Percentiles rank a stretch among this genome's conserved stretches.
Conservation (phyloP, 352 stramenopile species). For the Pythium brassicae region DNA sequence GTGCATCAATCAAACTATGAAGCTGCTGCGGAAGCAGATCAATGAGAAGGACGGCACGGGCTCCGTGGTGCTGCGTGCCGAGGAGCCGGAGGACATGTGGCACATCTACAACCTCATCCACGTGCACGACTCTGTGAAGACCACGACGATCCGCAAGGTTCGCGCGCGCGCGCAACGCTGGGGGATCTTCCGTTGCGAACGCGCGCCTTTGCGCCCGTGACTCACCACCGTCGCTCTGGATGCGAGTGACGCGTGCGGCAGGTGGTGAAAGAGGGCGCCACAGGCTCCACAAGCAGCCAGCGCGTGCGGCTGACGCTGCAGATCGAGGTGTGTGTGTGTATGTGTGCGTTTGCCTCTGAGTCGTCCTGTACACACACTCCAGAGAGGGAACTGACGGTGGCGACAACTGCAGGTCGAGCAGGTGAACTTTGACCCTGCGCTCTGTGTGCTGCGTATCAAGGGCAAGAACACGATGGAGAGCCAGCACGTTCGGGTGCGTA, state of each 20-base stretch:
- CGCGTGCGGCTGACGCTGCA: constrained; percentile 95
- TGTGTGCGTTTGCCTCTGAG: neutral
- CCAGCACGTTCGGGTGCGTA: constrained; percentile 89
- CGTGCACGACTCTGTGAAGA: constrained; percentile 92
- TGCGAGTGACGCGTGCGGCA: constrained; percentile 33
- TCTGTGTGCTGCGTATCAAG: constrained; percentile 92
- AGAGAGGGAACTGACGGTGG: no score
- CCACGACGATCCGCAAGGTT: constrained; percentile 97
- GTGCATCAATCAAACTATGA: no score
- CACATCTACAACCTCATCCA: constrained; percentile 98
- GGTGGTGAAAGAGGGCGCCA: constrained; percentile 94
- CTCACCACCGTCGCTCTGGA: neutral
- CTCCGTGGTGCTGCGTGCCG: constrained; percentile 89
- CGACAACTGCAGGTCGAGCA: constrained; percentile 80
- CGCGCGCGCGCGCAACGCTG: neutral
- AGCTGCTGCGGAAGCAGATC: constrained; percentile 91
- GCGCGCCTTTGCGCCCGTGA: no score
- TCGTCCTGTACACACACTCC: no score
- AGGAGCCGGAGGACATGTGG: constrained; percentile 98
- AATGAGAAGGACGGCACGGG: constrained; percentile 94
- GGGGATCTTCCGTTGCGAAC: no score
- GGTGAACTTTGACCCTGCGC: constrained; percentile 95
- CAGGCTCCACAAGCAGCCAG: constrained; percentile 93
- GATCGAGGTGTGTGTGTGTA: constrained; percentile 64
- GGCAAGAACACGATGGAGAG: constrained; percentile 94